These are phyloP conservation scores for Phytophthora pistaciae DNA, from an alignment of 352 stramenopile species.

Conservation along the genomic window DNA sequence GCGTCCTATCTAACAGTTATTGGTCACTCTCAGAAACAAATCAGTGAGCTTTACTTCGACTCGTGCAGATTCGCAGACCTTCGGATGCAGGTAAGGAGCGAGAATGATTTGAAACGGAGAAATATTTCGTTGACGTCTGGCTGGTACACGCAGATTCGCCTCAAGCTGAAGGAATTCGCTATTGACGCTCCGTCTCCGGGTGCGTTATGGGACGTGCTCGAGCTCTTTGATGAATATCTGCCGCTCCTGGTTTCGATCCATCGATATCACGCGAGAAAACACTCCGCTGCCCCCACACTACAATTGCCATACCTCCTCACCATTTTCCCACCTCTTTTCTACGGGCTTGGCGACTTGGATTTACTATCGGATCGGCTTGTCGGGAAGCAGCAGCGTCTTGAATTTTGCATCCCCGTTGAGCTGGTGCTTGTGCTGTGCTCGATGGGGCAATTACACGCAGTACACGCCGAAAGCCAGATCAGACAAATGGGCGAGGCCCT, in stretches of 20 bases:
- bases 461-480: slow-evolving; percentile 43
- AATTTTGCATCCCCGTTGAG: slow-evolving; percentile 41
- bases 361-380: slow-evolving; percentile 44
- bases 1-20: not conserved
- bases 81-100: slow-evolving; percentile 42
- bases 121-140: not conserved
- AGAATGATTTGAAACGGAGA: not conserved
- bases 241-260: slow-evolving; percentile 52
- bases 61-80: slow-evolving; percentile 46
- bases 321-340: slow-evolving; percentile 55
- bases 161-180: slow-evolving; percentile 63
- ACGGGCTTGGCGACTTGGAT: slow-evolving; percentile 47
- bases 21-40: slow-evolving; percentile 26
- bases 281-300: not conserved
- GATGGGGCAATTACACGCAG: slow-evolving; percentile 45
- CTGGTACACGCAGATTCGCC: slow-evolving; percentile 38
- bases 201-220: slow-evolving; percentile 37
- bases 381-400: slow-evolving; percentile 31
- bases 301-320: slow-evolving; percentile 12
- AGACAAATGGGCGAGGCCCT: slow-evolving; percentile 16
- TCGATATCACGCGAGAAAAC: slow-evolving; percentile 28
- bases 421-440: slow-evolving; percentile 44
- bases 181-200: slow-evolving; percentile 36
- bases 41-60: slow-evolving; percentile 48
- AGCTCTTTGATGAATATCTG: slow-evolving; percentile 54